phyloP scores from a whole-genome alignment of 2,329 filamentous ascomycete species.

The Dactylellina haptotyla region DNA sequence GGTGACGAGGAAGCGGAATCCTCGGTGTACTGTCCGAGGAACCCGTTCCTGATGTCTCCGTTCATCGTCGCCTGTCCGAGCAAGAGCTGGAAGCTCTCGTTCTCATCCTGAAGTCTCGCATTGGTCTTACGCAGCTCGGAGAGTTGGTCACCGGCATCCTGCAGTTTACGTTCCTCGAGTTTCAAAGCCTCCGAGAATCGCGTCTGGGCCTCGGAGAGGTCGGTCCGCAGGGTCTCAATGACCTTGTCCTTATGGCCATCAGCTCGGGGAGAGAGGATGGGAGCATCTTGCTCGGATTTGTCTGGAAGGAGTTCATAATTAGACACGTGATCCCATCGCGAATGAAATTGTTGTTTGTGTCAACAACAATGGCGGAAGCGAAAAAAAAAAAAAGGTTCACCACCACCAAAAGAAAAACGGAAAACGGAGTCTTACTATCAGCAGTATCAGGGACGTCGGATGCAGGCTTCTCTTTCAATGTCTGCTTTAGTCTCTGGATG shows the following conservation, averaged over 20 bases:
- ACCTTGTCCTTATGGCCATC: constrained; percentile 90
- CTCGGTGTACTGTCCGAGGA: constrained; percentile 72
- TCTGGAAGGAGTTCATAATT: constrained; percentile 66
- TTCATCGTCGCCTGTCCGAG: constrained; percentile 95
- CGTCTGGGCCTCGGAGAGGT: constrained; percentile 93
- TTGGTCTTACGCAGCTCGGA: constrained; percentile 96
- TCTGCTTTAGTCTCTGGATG: constrained; percentile 91
- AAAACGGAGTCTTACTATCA: constrained; percentile 31
- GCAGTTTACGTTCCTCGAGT: constrained; percentile 84
- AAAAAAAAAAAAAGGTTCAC: neutral
- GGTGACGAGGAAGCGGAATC: constrained; percentile 58
- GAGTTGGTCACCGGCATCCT: constrained; percentile 88
- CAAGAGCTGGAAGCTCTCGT: constrained; percentile 95
- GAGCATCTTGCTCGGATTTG: constrained; percentile 70
- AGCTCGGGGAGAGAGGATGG: constrained; percentile 71
- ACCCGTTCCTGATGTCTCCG: constrained; percentile 85
- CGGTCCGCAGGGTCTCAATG: constrained; percentile 89
- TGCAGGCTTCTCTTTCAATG: constrained; percentile 70
- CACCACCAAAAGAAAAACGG: neutral
- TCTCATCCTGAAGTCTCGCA: constrained; percentile 95
- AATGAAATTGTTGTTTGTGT: neutral
- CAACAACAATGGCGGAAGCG: neutral
- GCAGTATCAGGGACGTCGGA: constrained; percentile 39
- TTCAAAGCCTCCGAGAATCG: constrained; percentile 92
- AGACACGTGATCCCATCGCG: constrained; percentile 53